Base-by-base conservation (phyloP, 1,284 basidiomycete species). In the Tylopilus orsonianus region DNA sequence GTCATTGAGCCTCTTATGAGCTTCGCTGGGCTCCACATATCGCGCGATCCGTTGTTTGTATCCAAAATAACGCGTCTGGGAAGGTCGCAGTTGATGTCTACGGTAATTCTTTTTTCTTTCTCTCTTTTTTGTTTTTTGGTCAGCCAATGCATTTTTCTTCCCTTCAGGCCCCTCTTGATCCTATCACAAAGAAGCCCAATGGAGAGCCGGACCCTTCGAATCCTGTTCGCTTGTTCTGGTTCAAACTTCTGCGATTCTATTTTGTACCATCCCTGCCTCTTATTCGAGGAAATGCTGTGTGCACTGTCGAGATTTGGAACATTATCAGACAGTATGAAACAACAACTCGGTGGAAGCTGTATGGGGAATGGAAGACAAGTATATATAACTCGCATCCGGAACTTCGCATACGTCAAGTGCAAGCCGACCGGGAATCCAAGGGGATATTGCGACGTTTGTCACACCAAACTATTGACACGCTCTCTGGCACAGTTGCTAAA, bases 311-410 rank as follows among this genome's bases (percentile, higher is more conserved):
- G 54, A 75, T 96, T 3, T 96, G 93, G 93, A 81, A 83, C 53
- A 80, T 97, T 38, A 78, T 99, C 41, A 75, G 81, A 34, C 80
- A 82, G 52, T 90, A 90, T 64, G 84, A 90, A 40, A 87, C 85
- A 48, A 81, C 85, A 7, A 74, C 81, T 38, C 89, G 97, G 3
- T 98, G 92, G 82, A 80, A 79, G 32, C 73, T 99, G 23, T 97
- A 99, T 61, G 97, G 95, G 41, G 95, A 99, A 72, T 98, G 96
- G 97, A 89, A 90, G 69, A 79, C 84, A 46, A 73, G 74, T 41
- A 80, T 70, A 8, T 90, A 83, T 72, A 78, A 75, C 62, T 85
- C 79, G 3, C 85, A 88, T 63, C 81, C 84, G 7, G 89, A 90
- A 62, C 75, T 92, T 33, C 80, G 80, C 22, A 79, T 89, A 37